Evolutionary conservation across 2,329 filamentous ascomycete species (phyloP).

Genomic region (Exophiala xenobiotica): DNA sequence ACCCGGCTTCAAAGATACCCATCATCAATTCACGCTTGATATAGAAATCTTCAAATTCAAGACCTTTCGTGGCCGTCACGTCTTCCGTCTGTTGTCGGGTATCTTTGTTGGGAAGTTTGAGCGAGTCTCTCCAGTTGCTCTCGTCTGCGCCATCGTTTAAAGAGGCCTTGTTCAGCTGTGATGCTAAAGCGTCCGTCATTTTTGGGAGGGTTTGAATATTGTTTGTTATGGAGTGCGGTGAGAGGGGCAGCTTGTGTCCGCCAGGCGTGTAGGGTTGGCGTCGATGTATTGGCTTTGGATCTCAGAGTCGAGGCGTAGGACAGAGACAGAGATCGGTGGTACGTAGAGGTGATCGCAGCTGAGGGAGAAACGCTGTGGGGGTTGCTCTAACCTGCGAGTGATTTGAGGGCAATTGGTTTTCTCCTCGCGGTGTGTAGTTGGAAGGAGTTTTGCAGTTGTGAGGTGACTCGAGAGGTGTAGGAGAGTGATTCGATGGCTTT

Average conservation of each 20-base stretch:
- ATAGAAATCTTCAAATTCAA: conserved; percentile 96
- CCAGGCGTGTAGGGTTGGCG: neutral
- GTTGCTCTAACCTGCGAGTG: too few species aligned
- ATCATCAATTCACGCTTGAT: conserved; percentile 94
- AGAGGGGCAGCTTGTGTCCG: neutral
- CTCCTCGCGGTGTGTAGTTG: neutral
- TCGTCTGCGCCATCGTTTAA: conserved; percentile 42
- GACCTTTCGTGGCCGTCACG: conserved; percentile 95
- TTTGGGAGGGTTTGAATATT: neutral
- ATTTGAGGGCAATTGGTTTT: neutral
- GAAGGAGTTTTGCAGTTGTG: neutral
- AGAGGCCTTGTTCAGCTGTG: conserved; percentile 46
- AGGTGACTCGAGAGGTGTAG: too few species aligned
- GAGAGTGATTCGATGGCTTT: too few species aligned
- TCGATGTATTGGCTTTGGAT: neutral
- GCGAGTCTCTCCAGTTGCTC: conserved; percentile 45
- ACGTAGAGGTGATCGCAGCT: neutral
- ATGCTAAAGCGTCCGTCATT: conserved; percentile 37
- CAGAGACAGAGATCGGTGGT: neutral
- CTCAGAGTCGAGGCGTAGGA: neutral
- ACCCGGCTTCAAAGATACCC: conserved; percentile 98
- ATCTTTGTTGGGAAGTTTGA: conserved; percentile 50
- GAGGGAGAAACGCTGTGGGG: neutral
- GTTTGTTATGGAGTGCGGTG: neutral
- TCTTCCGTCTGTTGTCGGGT: conserved; percentile 60